Percentiles rank a stretch among this genome's conserved stretches.
Evolutionary conservation across 768 basidiomycete species (phyloP).

Genomic region (Mycena metata): DNA sequence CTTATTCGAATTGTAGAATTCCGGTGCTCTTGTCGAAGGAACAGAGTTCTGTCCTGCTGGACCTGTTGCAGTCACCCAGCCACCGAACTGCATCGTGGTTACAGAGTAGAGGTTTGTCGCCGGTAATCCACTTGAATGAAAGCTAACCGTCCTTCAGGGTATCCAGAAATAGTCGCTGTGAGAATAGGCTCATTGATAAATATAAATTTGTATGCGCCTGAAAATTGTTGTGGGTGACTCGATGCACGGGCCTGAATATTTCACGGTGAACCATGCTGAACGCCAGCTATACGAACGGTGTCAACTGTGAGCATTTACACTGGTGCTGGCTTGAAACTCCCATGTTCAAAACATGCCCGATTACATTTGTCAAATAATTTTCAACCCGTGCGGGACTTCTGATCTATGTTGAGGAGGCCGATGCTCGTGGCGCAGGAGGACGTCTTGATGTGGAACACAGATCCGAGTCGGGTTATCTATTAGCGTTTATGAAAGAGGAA

Average conservation of each 20-base stretch:
- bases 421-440: slow-evolving; percentile 4
- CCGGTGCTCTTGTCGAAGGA: slow-evolving; percentile 18
- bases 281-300: slow-evolving; percentile 9
- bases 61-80: slow-evolving; percentile 16
- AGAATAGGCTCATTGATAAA: slow-evolving; percentile 10
- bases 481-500: too few species aligned
- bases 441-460: not conserved
- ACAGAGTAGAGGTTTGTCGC: slow-evolving; percentile 19
- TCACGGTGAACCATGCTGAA: slow-evolving; percentile 17
- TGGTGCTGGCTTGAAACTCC: slow-evolving; percentile 10
- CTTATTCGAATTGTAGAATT: slow-evolving; percentile 17
- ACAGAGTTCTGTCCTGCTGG: slow-evolving; percentile 19
- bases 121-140: slow-evolving; percentile 21
- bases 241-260: slow-evolving; percentile 19
- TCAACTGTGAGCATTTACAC: slow-evolving; percentile 18
- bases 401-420: not conserved
- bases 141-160: slow-evolving; percentile 18
- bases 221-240: slow-evolving; percentile 19
- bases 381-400: not conserved
- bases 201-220: slow-evolving; percentile 16
- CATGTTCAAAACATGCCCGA: slow-evolving; percentile 14
- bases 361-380: slow-evolving; percentile 12
- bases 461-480: not conserved
- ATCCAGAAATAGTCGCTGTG: slow-evolving; percentile 16
- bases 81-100: slow-evolving; percentile 15